A percentile compares a stretch with the other conserved stretches of the same genome.
These are phyloP conservation scores for Aspergillus quadricinctus DNA, from an alignment of 2,329 filamentous ascomycete genomes.

Conservation along the genomic window DNA sequence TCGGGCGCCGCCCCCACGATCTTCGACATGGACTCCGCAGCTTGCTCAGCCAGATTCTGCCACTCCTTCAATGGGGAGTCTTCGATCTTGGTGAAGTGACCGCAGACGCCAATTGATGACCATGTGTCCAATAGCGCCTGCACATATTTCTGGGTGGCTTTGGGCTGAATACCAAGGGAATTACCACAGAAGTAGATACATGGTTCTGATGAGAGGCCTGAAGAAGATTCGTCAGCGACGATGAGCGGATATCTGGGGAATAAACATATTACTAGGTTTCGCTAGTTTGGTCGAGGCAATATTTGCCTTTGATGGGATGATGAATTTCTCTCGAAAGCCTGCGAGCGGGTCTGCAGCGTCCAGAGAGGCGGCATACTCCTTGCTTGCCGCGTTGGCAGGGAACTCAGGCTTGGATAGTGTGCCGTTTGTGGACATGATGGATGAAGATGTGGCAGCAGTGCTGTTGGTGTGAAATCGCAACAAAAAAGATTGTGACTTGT, in stretches of 20 bases:
- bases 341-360: conserved; percentile 58
- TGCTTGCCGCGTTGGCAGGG: conserved; percentile 26
- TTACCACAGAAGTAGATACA: conserved; percentile 81
- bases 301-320: conserved; percentile 70
- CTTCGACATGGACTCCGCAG: conserved; percentile 63
- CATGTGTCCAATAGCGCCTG: conserved; percentile 74
- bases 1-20: conserved; percentile 67
- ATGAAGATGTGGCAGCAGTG: neutral
- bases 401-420: conserved; percentile 24
- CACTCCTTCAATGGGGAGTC: conserved; percentile 66
- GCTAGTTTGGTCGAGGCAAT: conserved; percentile 60
- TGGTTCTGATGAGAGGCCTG: conserved; percentile 33
- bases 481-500: neutral
- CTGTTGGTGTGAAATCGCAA: neutral
- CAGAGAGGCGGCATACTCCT: conserved; percentile 44
- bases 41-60: conserved; percentile 73
- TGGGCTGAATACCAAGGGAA: conserved; percentile 79
- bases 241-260: neutral
- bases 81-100: conserved; percentile 68
- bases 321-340: conserved; percentile 66
- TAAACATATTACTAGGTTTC: conserved; percentile 25
- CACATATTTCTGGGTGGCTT: conserved; percentile 60
- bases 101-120: conserved; percentile 75
- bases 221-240: conserved; percentile 7
- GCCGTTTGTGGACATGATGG: conserved; percentile 10